Base-by-base conservation (phyloP, 257 asterid species). In the Datura wrightii region DNA sequence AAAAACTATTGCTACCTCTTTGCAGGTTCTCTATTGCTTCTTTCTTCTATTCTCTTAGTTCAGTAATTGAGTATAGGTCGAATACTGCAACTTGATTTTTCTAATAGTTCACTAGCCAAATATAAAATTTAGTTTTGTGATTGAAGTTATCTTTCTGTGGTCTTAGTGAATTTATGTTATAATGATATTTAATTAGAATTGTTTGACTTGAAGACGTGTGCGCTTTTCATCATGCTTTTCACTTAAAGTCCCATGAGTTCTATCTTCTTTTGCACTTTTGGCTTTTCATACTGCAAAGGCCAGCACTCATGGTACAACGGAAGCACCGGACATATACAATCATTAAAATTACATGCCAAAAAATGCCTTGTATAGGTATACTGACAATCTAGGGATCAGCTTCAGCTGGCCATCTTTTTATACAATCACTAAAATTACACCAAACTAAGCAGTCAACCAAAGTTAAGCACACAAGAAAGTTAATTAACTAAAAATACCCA, bases 21-120 rank as follows among this genome's bases (percentile, higher is more conserved):
- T 72, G 80, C 39, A 71, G 41, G 56, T 46, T 72, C 58, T 50
- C 42, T 48, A 19, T 76, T 48, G 81, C 60, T 76, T 76, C n/a
- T 50, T 76, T 76, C 59, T 48, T 76, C 81, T 76, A 50, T 13
- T 76, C 60, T 11, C 81, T 50, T 76, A 7, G 31, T 76, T 50
- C 81, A 24, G 80, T 74, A 13, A 48, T 48, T 46, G 18, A 48
- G 24, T 50, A 74, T 46, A 48, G 41, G 41, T 24, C 10, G 4
- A 48, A 48, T 31, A 24, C 81, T 76, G 46, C 46, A 76, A 34
- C 44, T 13, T 76, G 39, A 76, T 76, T 76, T 48, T 76, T 50
- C 62, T 76, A 76, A 76, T 72, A 52, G 60, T 50, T 76, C 24
- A 50, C 81, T 48, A 50, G 60, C 42, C 60, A 31, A 76, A 7